Evolutionary conservation across 1,284 basidiomycete species (phyloP).

Genomic region (Pascua sp.): DNA sequence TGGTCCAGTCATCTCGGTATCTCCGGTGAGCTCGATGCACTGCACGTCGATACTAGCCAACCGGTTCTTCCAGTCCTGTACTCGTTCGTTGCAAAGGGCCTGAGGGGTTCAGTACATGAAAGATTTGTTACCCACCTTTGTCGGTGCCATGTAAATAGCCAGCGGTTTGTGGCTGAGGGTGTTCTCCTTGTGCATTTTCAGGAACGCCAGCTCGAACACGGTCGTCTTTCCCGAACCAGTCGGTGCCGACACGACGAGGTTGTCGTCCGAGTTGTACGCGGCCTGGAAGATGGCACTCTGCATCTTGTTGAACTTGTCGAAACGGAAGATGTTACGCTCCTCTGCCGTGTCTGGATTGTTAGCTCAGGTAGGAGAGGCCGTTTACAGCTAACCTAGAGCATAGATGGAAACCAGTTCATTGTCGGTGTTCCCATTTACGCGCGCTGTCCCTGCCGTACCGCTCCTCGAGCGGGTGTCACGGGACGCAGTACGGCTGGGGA

Average conservation of each 20-base stretch:
- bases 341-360: background rate
- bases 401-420: constrained; percentile 1
- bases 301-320: constrained; percentile 21
- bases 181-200: constrained; percentile 64
- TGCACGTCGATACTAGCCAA: constrained; percentile 69
- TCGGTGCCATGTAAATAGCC: constrained; percentile 91
- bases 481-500: background rate
- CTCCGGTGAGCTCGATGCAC: constrained; percentile 87
- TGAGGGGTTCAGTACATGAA: constrained; percentile 37
- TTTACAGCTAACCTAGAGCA: constrained; percentile 4
- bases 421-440: background rate
- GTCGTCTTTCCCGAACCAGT: constrained; percentile 92
- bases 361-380: background rate
- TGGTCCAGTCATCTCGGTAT: constrained; percentile 67
- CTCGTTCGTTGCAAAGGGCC: constrained; percentile 84
- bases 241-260: constrained; percentile 83
- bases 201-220: constrained; percentile 85
- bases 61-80: constrained; percentile 77
- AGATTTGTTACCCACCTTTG: constrained; percentile 60
- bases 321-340: constrained; percentile 14
- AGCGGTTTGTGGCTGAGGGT: constrained; percentile 51
- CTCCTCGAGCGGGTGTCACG: background rate
- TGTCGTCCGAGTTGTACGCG: constrained; percentile 64
- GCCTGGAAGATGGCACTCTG: constrained; percentile 18
- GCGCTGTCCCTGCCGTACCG: background rate